These are phyloP conservation scores for Cornus florida DNA, from an alignment of 148 eudicot genomes.

Conservation along the genomic window DNA sequence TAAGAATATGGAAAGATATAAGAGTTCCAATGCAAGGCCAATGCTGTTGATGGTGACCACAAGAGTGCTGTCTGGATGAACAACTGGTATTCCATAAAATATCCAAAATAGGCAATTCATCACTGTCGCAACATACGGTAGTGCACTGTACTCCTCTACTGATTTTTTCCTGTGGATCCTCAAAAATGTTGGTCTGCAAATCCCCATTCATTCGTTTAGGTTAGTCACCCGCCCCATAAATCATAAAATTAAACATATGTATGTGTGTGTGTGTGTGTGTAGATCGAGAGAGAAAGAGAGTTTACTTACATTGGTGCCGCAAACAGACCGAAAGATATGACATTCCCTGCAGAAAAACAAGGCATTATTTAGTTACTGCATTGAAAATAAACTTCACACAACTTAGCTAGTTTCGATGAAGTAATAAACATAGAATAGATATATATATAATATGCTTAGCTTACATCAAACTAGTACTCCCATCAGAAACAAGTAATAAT, in stretches of 20 bases:
- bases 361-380: neutral
- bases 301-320: conserved; percentile 32
- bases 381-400: neutral
- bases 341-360: conserved; percentile 32
- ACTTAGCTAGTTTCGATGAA: too few relatives aligned
- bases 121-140: conserved; percentile 32
- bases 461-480: too few relatives aligned
- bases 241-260: neutral
- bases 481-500: too few relatives aligned
- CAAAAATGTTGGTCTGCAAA: conserved; percentile 28
- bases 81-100: conserved; percentile 44
- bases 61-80: conserved; percentile 47
- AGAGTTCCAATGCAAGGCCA: conserved; percentile 36
- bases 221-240: too few relatives aligned
- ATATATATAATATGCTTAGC: too few relatives aligned
- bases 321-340: conserved; percentile 30
- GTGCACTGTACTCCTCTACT: conserved; percentile 41
- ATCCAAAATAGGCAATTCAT: conserved; percentile 53
- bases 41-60: conserved; percentile 42
- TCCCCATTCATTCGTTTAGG: neutral
- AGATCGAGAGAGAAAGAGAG: neutral
- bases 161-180: conserved; percentile 30
- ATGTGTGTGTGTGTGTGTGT: too few relatives aligned
- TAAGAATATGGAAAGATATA: conserved; percentile 32
- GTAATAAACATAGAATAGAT: neutral